Evolutionary conservation across 75 land plant species (phyloP).

Genomic region (Picea sitchensis): DNA sequence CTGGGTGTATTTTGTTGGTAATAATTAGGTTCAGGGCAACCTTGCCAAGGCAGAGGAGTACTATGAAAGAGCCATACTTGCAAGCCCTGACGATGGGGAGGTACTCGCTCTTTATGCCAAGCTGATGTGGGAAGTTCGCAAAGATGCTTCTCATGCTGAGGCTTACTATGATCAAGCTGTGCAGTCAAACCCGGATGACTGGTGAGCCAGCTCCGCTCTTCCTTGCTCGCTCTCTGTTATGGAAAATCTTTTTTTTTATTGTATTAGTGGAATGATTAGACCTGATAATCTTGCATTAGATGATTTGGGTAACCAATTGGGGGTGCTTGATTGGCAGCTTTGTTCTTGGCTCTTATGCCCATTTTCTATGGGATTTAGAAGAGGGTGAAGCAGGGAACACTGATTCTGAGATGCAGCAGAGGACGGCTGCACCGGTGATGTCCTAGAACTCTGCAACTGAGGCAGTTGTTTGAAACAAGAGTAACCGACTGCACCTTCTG

Average conservation of each 20-base stretch:
- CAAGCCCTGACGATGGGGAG: constrained; percentile 67
- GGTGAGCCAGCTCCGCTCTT: constrained; percentile 24
- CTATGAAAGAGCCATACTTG: constrained; percentile 69
- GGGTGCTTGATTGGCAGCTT: constrained; percentile 33
- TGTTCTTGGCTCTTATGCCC: constrained; percentile 65
- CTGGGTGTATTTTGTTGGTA: background rate
- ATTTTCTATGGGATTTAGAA: constrained; percentile 63
- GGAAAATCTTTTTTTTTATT: too few species aligned
- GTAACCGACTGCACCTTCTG: background rate
- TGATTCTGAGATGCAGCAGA: background rate
- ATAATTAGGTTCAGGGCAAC: constrained; percentile 44
- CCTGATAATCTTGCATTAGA: background rate
- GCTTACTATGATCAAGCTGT: constrained; percentile 63
- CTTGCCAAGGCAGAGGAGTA: constrained; percentile 53
- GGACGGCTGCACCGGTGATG: background rate
- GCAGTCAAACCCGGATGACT: constrained; percentile 60
- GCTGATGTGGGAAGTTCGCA: constrained; percentile 54
- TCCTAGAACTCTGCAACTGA: background rate
- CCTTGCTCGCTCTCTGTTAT: too few species aligned
- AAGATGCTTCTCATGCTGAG: constrained; percentile 45
- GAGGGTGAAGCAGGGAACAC: constrained; percentile 35
- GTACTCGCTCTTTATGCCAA: constrained; percentile 56
- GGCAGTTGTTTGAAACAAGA: background rate
- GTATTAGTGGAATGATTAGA: too few species aligned
- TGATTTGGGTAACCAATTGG: background rate